Evolutionary conservation across 768 basidiomycete genomes (phyloP), one percentile per base, ranked within the genome.

Genomic region (Xerocomus brunneocitrinus): DNA sequence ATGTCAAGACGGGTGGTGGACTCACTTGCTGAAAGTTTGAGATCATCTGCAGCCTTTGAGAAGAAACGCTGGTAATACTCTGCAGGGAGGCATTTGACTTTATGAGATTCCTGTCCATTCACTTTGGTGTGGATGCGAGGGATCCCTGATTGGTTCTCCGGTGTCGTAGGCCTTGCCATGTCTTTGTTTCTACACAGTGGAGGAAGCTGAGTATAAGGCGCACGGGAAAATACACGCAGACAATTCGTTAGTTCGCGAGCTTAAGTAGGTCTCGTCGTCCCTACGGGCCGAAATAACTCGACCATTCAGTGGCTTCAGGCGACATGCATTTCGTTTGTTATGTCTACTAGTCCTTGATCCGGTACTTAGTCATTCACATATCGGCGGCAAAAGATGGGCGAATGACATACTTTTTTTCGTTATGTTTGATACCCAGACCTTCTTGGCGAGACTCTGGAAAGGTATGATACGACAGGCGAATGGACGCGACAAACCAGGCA

Each of bases 11-110:
- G 30, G 51, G 13, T 36, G 35, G 35, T 36, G 35, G 12, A 79
- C 60, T 62, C 28, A 84, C 84, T 84, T n/a, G 81, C 74, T 16
- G 35, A 36, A 36, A 36, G 35, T 6, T 36, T 36, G 16, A 36
- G 35, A 16, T 36, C 35, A 36, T n/a, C 35, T 5, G 35, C 35
- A 16, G 35, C 35, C 35, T 36, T 36, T 16, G 35, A 36, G 35
- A 36, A 14, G 14, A 36, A 36, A 14, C 35, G 16, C 1, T 6
- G 35, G 35, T 36, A 36, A 36, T 36, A 36, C 35, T 16, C 35
- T 16, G 35, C 35, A 16, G 35, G 35, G 16, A 36, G 35, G 35
- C 16, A 36, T 16, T 16, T 36, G 35, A 36, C 35, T 14, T 45
- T 47, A 44, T 8, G 19, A 28, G 46, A 47, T 34, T 8, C 28